Evolutionary conservation across 2,329 filamentous ascomycete genomes (phyloP), one percentile per base, ranked within the genome.

Genomic region (Allantophomopsis lycopodina): DNA sequence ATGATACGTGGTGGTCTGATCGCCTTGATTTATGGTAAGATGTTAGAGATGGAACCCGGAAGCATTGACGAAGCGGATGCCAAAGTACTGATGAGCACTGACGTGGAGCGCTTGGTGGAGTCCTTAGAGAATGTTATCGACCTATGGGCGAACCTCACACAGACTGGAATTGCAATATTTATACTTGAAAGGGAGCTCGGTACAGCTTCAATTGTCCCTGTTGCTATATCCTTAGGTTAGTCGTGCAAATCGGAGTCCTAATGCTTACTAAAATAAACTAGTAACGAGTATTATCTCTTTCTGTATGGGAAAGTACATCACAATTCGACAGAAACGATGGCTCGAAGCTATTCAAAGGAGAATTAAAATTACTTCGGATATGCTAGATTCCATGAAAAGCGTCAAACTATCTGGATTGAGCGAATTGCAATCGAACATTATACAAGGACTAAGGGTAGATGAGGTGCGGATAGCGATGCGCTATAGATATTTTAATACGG

Each of bases 61-160:
- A 43, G 44, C 14, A 42, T 50, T 6, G 54, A 56, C n/a, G 52
- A 60, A 32, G 50, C 55, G 5, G 56, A 57, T 3, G 52, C 60
- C 1, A 49, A 62, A 13, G 63, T 60, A 2, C 52, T 64, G 37
- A 64, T 64, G 60, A 62, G 60, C 38, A 56, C 60, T 11, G 61
- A 63, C 54, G 58, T 62, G 5, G 60, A 63, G n/a, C 53, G 56
- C 15, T 61, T 64, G 28, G 46, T 55, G 4, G 50, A 55, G 15
- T 57, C 57, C 2, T 42, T 55, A 17, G 55, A 43, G 0, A 40
- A 44, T 0, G 39, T 60, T 1, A 54, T 61, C 41, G 59, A 60
- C 3, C 48, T 57, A 14, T 63, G 60, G 61, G 57, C 59, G 6
- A 51, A 50, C 13, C 41, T 56, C 2, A 35, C 62, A 4, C 55